Evolutionary conservation across 805 yeast genomes (phyloP).

Genomic region (Lipomyces orientalis): DNA sequence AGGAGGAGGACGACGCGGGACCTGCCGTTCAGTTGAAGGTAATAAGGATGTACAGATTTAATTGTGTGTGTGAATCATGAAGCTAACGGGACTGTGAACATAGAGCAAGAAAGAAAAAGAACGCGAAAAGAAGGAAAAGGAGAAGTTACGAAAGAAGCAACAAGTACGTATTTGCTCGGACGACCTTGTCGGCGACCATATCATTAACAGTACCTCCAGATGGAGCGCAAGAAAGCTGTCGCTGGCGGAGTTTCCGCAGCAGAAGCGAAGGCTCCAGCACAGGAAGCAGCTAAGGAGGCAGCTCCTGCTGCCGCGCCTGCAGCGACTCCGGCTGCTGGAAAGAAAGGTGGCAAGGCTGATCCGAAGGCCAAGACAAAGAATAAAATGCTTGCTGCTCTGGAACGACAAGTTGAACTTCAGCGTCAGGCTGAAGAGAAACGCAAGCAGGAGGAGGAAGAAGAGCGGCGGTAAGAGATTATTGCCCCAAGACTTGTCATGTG

Average conservation of each 20-base stretch:
- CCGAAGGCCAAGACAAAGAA: slow-evolving; percentile 80
- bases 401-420: slow-evolving; percentile 83
- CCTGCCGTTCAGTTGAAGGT: slow-evolving; percentile 57
- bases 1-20: slow-evolving; percentile 67
- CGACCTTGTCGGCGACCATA: neutral
- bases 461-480: slow-evolving; percentile 46
- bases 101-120: slow-evolving; percentile 94
- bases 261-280: slow-evolving; percentile 42
- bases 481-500: neutral
- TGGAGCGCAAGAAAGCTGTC: slow-evolving; percentile 61
- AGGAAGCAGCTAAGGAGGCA: slow-evolving; percentile 49
- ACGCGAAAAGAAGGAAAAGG: slow-evolving; percentile 74
- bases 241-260: slow-evolving; percentile 50
- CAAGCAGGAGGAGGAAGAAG: slow-evolving; percentile 72
- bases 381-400: slow-evolving; percentile 90
- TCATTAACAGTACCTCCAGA: slow-evolving; percentile 43
- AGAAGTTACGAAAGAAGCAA: slow-evolving; percentile 87
- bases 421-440: slow-evolving; percentile 88
- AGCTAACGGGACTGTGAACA: slow-evolving; percentile 40
- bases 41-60: slow-evolving; percentile 24
- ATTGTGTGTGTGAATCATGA: slow-evolving; percentile 31
- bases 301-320: slow-evolving; percentile 44
- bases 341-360: slow-evolving; percentile 34
- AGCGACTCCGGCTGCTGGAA: slow-evolving; percentile 42
- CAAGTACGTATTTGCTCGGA: slow-evolving; percentile 50